These are phyloP conservation scores for Nephelium lappaceum DNA, from an alignment of 345 rosid species.

Conservation along the genomic window DNA sequence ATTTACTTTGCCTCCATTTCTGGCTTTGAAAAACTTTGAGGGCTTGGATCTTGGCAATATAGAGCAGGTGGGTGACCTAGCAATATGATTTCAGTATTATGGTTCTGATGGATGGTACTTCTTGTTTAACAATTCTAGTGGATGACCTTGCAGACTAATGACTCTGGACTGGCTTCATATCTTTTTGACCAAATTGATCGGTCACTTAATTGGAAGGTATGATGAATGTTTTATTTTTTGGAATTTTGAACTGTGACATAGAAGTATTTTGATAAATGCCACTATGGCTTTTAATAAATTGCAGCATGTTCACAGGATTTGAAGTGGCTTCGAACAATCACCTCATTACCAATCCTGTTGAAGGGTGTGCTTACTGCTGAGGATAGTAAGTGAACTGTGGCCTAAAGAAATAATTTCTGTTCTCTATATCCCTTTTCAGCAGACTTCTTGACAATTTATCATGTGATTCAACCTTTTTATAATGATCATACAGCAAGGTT, in stretches of 20 bases:
- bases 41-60: constrained; percentile 83
- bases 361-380: constrained; percentile 94
- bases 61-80: constrained; percentile 47
- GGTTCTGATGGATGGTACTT: not conserved
- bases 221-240: not conserved
- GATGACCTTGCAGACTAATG: constrained; percentile 55
- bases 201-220: constrained; percentile 91
- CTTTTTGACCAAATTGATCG: constrained; percentile 76
- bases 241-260: not conserved
- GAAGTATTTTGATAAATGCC: not conserved
- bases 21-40: constrained; percentile 89
- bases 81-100: not conserved
- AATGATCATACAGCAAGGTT: constrained; percentile 61
- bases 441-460: not conserved
- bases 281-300: not conserved
- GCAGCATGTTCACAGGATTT: constrained; percentile 55
- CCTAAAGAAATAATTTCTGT: not conserved
- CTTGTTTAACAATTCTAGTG: not conserved
- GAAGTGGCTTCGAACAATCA: constrained; percentile 90
- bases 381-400: constrained; percentile 55
- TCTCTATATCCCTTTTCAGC: too few species aligned
- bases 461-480: not conserved
- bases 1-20: constrained; percentile 67
- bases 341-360: constrained; percentile 84
- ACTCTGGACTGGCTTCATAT: constrained; percentile 92